Base-by-base conservation (phyloP, 2,329 filamentous ascomycete genomes). In the Thielaviopsis ethacetica region DNA sequence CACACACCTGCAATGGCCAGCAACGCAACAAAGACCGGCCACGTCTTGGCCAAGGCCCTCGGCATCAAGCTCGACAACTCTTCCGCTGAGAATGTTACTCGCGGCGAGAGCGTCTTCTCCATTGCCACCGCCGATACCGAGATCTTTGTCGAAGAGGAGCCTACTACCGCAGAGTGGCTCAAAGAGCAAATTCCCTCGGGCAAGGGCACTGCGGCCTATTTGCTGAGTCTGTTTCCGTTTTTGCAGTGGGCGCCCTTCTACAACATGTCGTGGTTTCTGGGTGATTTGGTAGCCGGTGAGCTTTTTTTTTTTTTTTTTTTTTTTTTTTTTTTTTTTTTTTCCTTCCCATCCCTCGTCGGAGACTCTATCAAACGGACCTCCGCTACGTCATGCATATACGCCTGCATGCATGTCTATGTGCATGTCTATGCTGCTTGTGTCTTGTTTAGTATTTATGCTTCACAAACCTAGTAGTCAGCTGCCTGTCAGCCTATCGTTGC, bases 171-270 rank as follows among this genome's bases (percentile, higher is more conserved):
- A 6, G 90, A 95, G 67, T 95, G 83, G 81, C 63, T 97, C 15
- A 67, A 69, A 5, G 78, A 84, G 1, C 71, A 86, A 19, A 67
- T 80, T 0, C 93, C 91, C 0, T 76, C 75, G 0, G 69, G 74
- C 7, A 63, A 68, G 0, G 77, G 86, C 41, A 58, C 84, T 3
- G 54, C 70, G 5, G 65, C 72, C 2, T 98, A 96, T 67, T 59
- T 83, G 60, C 72, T 75, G 63, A 85, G 80, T 15, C 73, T 97
- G 1, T 95, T 98, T 64, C 93, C 93, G 0, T 97, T 96, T 68
- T 69, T 86, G 5, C 76, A 81, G n/a, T 98, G 93, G 93, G 91
- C 97, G 60, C 71, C 75, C 12, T 81, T 84, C 65, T 98, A 98
- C 74, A 98, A 98, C 68, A 12, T 84, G 3, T 84, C 90, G 73